Evolutionary conservation across 1,139 yeast genomes (phyloP).

Genomic region (Magnusiomyces starmeri): DNA sequence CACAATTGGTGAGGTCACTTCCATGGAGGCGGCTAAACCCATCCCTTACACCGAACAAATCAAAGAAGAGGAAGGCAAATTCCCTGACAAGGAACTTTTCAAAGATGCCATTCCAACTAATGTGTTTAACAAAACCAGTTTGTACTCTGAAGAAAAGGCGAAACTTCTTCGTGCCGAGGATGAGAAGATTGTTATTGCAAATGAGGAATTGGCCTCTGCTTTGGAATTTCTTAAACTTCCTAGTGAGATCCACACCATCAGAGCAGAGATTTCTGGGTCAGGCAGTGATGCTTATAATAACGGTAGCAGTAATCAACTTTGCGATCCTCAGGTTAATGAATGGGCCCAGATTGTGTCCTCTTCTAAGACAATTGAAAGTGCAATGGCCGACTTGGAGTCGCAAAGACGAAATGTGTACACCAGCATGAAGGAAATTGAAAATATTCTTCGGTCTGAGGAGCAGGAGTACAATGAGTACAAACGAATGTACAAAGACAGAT

Average conservation of each 20-base stretch:
- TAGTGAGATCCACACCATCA: conserved; percentile 48
- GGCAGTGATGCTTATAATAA: conserved; percentile 15
- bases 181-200: conserved; percentile 70
- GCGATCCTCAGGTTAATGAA: conserved; percentile 27
- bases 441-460: conserved; percentile 35
- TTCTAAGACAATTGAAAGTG: conserved; percentile 12
- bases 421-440: conserved; percentile 39
- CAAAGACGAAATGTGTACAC: conserved; percentile 20
- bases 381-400: conserved; percentile 18
- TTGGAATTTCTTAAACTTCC: conserved; percentile 78
- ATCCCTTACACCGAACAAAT: conserved; percentile 50
- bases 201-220: conserved; percentile 70
- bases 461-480: conserved; percentile 31
- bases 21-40: conserved; percentile 71
- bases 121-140: conserved; percentile 79
- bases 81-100: conserved; percentile 51
- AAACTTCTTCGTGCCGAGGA: conserved; percentile 64
- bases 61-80: conserved; percentile 39
- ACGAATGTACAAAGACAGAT: conserved; percentile 32
- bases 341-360: conserved; percentile 32
- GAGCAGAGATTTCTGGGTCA: conserved; percentile 2
- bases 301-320: conserved; percentile 18
- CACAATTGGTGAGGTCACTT: conserved; percentile 51
- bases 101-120: conserved; percentile 77
- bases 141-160: conserved; percentile 86